phyloP scores from a whole-genome alignment of 805 yeast species.

The Metschnikowia lochheadii region DNA sequence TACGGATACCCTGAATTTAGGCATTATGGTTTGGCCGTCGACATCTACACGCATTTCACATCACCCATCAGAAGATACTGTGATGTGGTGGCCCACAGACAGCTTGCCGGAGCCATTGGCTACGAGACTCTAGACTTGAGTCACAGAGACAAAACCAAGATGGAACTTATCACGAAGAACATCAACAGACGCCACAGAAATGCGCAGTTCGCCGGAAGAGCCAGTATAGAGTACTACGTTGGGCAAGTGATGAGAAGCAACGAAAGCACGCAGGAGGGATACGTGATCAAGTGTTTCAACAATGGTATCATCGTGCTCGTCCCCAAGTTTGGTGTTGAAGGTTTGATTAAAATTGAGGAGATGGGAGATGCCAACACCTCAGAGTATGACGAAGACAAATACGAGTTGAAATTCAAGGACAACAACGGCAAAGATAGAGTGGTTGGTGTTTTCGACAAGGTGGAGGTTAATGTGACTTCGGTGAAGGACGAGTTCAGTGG shows the following conservation, averaged over 20 bases:
- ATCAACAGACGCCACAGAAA: slow-evolving; percentile 93
- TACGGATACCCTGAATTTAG: slow-evolving; percentile 86
- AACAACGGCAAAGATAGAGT: slow-evolving; percentile 42
- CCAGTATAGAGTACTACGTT: slow-evolving; percentile 94
- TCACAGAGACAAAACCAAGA: slow-evolving; percentile 84
- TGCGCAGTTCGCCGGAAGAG: slow-evolving; percentile 98
- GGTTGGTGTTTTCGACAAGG: slow-evolving; percentile 77
- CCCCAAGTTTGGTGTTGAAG: slow-evolving; percentile 95
- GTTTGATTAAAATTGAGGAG: slow-evolving; percentile 77
- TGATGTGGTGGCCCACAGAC: slow-evolving; percentile 96
- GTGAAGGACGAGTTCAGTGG: slow-evolving; percentile 84
- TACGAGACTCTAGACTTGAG: slow-evolving; percentile 78
- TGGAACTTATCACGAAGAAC: slow-evolving; percentile 84
- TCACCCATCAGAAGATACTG: slow-evolving; percentile 98
- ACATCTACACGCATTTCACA: slow-evolving; percentile 96
- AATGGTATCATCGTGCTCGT: slow-evolving; percentile 94
- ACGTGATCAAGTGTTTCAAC: slow-evolving; percentile 84
- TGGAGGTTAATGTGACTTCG: slow-evolving; percentile 76
- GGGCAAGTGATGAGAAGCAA: slow-evolving; percentile 94
- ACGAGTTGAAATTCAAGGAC: slow-evolving; percentile 57
- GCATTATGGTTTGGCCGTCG: slow-evolving; percentile 97
- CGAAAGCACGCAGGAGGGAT: slow-evolving; percentile 80
- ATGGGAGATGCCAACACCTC: slow-evolving; percentile 63
- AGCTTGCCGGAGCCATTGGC: slow-evolving; percentile 95
- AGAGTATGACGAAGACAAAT: slow-evolving; percentile 72